Evolutionary conservation across 1,284 basidiomycete species (phyloP).

Genomic region (Hypsizygus ulmarius): DNA sequence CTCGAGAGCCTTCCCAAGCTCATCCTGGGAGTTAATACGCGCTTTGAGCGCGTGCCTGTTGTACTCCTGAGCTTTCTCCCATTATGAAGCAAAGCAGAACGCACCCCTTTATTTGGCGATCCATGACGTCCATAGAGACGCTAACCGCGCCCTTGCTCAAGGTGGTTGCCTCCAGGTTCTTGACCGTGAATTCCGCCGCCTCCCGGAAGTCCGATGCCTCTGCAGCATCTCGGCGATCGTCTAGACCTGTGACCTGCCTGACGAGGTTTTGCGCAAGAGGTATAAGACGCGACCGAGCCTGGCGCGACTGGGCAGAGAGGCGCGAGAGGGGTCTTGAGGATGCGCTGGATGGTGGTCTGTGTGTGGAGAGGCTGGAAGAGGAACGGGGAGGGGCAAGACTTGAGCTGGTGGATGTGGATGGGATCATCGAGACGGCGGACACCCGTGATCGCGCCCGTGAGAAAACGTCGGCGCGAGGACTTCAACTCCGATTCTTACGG

Average conservation of each 20-base stretch:
- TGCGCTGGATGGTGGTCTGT: conserved; percentile 31
- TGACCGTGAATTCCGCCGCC: conserved; percentile 50
- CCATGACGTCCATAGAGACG: conserved; percentile 52
- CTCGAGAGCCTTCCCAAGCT: conserved; percentile 56
- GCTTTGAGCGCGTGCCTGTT: conserved; percentile 62
- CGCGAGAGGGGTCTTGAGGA: conserved; percentile 51
- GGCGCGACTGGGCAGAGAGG: conserved; percentile 52
- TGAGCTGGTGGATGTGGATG: conserved; percentile 21
- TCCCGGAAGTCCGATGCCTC: conserved; percentile 48
- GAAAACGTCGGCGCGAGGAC: too few relatives aligned
- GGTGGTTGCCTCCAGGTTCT: conserved; percentile 44
- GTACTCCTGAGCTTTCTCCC: conserved; percentile 5
- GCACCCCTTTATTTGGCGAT: conserved; percentile 59
- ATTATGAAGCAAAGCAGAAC: conserved; percentile 13
- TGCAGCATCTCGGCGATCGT: conserved; percentile 41
- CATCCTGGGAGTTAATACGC: conserved; percentile 60
- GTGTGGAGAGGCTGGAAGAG: conserved; percentile 26
- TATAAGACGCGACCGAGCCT: conserved; percentile 50
- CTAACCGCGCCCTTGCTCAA: conserved; percentile 52
- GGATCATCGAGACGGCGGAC: conserved; percentile 12
- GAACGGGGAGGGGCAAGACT: conserved; percentile 28
- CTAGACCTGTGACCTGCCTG: conserved; percentile 45
- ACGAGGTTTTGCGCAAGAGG: conserved; percentile 57
- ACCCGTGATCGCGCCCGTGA: too few relatives aligned
- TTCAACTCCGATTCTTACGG: too few relatives aligned